A percentile compares a stretch with the other conserved stretches of the same genome.
These are phyloP conservation scores for Entomortierella lignicola DNA, from an alignment of 192 early-diverging fungal species.

Conservation along the genomic window DNA sequence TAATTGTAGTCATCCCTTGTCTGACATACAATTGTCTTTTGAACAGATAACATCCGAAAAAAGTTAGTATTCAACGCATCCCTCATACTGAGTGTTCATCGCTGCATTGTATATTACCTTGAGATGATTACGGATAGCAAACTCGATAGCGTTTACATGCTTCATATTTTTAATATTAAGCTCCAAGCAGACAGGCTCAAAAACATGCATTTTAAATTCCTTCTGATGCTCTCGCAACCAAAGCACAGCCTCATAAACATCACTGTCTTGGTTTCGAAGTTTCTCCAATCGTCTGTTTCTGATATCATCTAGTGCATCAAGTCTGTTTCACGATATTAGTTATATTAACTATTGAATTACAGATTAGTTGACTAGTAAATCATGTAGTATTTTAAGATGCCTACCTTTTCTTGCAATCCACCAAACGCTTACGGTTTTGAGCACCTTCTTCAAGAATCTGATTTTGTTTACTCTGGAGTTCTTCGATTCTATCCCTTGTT, in stretches of 20 bases:
- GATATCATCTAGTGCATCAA: constrained; percentile 71
- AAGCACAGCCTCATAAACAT: constrained; percentile 68
- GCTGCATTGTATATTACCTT: constrained; percentile 51
- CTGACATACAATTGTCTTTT: constrained; percentile 84
- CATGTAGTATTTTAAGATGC: background rate
- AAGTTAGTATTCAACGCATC: no score
- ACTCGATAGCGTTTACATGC: constrained; percentile 78
- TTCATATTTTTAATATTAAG: constrained; percentile 73
- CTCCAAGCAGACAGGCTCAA: constrained; percentile 78
- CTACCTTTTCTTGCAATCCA: constrained; percentile 39
- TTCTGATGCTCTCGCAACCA: constrained; percentile 78
- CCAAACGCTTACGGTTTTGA: constrained; percentile 10
- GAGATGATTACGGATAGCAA: constrained; percentile 54
- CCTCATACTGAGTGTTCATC: no score
- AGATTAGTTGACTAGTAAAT: background rate
- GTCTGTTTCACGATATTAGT: constrained; percentile 38
- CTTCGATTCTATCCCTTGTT: constrained; percentile 37
- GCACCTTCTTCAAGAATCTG: constrained; percentile 39
- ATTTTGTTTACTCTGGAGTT: constrained; percentile 45
- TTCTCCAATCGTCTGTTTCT: constrained; percentile 62
- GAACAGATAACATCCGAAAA: no score
- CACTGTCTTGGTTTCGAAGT: constrained; percentile 60
- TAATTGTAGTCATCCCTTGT: constrained; percentile 79
- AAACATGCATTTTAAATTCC: constrained; percentile 76
- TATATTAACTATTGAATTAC: no score